Conservation (phyloP, 2,329 filamentous ascomycete species). For the Calonectria montana region DNA sequence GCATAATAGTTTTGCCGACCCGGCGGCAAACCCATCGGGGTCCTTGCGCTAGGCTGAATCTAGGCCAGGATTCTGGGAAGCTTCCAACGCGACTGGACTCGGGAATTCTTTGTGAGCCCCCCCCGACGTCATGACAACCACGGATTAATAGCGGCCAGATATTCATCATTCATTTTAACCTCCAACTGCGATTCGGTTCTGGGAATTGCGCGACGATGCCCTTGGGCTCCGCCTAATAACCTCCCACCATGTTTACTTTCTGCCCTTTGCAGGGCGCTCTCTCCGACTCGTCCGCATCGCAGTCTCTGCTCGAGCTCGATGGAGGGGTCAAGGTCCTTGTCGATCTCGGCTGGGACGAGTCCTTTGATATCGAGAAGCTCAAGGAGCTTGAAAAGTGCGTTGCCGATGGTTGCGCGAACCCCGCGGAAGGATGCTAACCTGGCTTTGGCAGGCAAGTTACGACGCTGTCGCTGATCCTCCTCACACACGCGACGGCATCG, state of each 20-base stretch:
- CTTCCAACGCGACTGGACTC: slow-evolving; percentile 34
- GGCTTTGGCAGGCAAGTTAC: slow-evolving; percentile 77
- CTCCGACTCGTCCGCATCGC: slow-evolving; percentile 85
- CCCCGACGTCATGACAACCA: slow-evolving; percentile 31
- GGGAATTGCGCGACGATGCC: slow-evolving; percentile 33
- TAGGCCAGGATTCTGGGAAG: slow-evolving; percentile 33
- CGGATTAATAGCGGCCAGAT: slow-evolving; percentile 24
- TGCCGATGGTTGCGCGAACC: slow-evolving; percentile 19
- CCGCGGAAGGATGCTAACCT: slow-evolving; percentile 33
- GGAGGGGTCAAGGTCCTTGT: slow-evolving; percentile 95
- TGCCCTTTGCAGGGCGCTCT: slow-evolving; percentile 92
- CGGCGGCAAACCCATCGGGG: slow-evolving; percentile 24
- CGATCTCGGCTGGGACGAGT: slow-evolving; percentile 95
- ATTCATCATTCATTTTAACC: background rate
- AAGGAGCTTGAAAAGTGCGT: slow-evolving; percentile 88
- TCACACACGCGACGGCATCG: slow-evolving; percentile 92
- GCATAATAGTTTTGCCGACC: slow-evolving; percentile 34
- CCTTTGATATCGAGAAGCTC: slow-evolving; percentile 84
- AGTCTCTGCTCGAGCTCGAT: slow-evolving; percentile 96
- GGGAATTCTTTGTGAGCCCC: slow-evolving; percentile 36
- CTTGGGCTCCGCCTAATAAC: slow-evolving; percentile 29
- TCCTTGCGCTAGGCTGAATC: slow-evolving; percentile 33
- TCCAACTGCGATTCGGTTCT: background rate
- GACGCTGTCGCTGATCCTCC: slow-evolving; percentile 90
- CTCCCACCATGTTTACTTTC: slow-evolving; percentile 88